phyloP scores from a whole-genome alignment of 768 basidiomycete genomes.

The Psilocybe cyanescens region DNA sequence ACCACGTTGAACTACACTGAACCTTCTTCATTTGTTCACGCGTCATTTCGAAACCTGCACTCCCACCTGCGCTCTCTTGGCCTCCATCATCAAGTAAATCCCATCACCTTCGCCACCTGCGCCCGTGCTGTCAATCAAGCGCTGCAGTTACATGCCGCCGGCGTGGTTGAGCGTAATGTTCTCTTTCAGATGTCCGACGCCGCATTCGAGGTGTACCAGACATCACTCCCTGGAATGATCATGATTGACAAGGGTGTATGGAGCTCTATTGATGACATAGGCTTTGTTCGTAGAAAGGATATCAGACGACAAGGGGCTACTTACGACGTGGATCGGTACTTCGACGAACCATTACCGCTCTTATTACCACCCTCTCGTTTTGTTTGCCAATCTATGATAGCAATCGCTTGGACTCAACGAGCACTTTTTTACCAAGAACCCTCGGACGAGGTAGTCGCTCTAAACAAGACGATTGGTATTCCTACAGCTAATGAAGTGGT shows the following conservation, averaged over 20 bases:
- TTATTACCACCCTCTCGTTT: conserved; percentile 22
- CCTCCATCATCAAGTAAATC: conserved; percentile 8
- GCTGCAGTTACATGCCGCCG: background rate
- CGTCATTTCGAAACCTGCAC: background rate
- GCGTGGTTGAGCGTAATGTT: background rate
- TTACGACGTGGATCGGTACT: conserved; percentile 8
- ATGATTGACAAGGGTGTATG: conserved; percentile 11
- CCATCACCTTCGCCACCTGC: conserved; percentile 10
- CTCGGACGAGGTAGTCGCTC: conserved; percentile 13
- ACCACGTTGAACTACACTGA: conserved; percentile 1
- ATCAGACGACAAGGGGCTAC: conserved; percentile 12
- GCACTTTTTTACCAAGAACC: conserved; percentile 18
- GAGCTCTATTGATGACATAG: conserved; percentile 28
- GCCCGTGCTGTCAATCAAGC: conserved; percentile 7
- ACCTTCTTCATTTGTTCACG: conserved; percentile 7
- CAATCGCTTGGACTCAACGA: conserved; percentile 29
- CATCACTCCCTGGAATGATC: conserved; percentile 9
- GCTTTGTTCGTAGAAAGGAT: conserved; percentile 40
- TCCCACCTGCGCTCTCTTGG: background rate
- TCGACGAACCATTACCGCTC: conserved; percentile 5
- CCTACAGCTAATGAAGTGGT: conserved; percentile 26
- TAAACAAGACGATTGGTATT: conserved; percentile 21
- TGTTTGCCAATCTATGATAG: conserved; percentile 17
- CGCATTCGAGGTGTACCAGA: conserved; percentile 9
- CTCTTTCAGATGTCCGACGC: conserved; percentile 1